Evolutionary conservation across 345 rosid species (phyloP), one percentile per base, ranked within the genome.

Genomic region (Salix arbutifolia): DNA sequence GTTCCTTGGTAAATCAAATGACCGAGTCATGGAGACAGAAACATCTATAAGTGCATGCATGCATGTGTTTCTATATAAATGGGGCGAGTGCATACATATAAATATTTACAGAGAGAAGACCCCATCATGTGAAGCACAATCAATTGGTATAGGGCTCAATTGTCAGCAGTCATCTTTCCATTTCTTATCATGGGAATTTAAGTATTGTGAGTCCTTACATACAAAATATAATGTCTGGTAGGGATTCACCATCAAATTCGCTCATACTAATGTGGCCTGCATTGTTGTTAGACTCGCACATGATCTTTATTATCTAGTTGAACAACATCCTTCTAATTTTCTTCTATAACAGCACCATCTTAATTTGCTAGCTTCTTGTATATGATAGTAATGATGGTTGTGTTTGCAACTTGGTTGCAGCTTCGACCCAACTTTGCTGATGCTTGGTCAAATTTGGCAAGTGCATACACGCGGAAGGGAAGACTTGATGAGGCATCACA

Each of bases 391-490:
- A 48, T 66, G 2, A 58, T 9, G 23, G 28, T 70, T 60, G 25
- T 73, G 62, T 73, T 61, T 35, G 19, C 25, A 37, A 33, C n/a
- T 17, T 72, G 61, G 44, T 28, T 78, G 79, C 94, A 96, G 99
- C 91, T 96, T 67, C 92, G 93, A 28, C 99, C 99, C 61, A 96
- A 84, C 74, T 96, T 94, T 78, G 93, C 97, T 76, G 99, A 96
- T 90, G 98, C 97, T 38, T 96, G 99, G 99, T 93, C 98, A 7
- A 96, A 96, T 82, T 83, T 96, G 78, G 99, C 97, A 28, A 96
- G 97, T 87, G 97, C 98, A 25, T 96, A 96, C 87, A 91, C 94
- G 97, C 87, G 95, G 11, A 96, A 94, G 81, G 98, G 99, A 83
- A 89, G 97, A 82, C 91, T 91, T 72, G 92, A 40, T 33, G 99